Conservation (phyloP, 371 early-diverging fungal species). For the Capillidium rhysosporum region DNA sequence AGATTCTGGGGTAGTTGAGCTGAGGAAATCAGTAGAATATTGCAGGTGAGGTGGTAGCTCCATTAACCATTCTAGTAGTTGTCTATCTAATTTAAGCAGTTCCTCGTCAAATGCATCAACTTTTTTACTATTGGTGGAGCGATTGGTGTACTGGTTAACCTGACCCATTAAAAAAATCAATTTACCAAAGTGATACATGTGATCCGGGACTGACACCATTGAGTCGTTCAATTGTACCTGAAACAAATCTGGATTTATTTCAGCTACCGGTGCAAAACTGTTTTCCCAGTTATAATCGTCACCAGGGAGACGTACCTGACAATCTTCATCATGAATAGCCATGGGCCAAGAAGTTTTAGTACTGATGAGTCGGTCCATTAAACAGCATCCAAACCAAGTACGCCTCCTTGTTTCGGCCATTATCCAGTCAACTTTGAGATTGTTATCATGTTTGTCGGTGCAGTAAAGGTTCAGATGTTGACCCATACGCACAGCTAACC, state of each 20-base stretch:
- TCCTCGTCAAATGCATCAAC: background rate
- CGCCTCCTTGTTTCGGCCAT: slow-evolving; percentile 1
- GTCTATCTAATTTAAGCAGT: background rate
- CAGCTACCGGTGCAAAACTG: background rate
- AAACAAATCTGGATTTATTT: background rate
- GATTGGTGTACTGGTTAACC: slow-evolving; percentile 4
- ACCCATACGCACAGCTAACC: slow-evolving; percentile 27
- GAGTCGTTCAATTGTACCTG: background rate
- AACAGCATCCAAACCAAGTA: slow-evolving; percentile 13
- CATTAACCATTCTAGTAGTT: background rate
- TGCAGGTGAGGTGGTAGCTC: background rate
- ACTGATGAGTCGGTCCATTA: slow-evolving; percentile 6
- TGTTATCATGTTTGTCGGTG: slow-evolving; percentile 15
- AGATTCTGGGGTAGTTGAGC: background rate
- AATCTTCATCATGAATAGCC: slow-evolving; percentile 28
- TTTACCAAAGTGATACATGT: slow-evolving; percentile 3
- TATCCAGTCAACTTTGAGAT: slow-evolving; percentile 11
- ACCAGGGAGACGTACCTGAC: slow-evolving; percentile 26
- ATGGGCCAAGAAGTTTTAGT: slow-evolving; percentile 3
- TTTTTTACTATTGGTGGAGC: background rate
- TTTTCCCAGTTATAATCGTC: slow-evolving; percentile 21
- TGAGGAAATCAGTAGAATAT: background rate
- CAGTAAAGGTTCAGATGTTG: slow-evolving; percentile 23
- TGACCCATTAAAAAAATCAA: slow-evolving; percentile 2
- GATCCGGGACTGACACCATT: background rate